Conservation (phyloP, 768 basidiomycete species). For the Leccinum longicurvipes region DNA sequence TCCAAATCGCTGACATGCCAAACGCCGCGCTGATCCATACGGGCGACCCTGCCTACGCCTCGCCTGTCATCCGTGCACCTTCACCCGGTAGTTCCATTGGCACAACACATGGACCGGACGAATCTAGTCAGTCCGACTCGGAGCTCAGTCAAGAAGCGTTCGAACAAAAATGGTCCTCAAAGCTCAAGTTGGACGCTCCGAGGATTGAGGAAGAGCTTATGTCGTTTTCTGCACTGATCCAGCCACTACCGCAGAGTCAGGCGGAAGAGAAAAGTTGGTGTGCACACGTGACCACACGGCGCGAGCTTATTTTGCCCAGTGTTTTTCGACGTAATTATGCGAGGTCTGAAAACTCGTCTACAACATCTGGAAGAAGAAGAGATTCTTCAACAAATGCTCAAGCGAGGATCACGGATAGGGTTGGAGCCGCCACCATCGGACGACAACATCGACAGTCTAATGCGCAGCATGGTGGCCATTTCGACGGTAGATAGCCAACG, state of each 20-base stretch:
- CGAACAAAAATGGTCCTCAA: slow-evolving; percentile 33
- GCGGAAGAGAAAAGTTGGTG: slow-evolving; percentile 41
- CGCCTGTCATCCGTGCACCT: slow-evolving; percentile 43
- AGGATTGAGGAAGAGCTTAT: slow-evolving; percentile 38
- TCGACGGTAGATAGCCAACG: slow-evolving; percentile 15
- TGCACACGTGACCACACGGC: not conserved
- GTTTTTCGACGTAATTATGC: slow-evolving; percentile 37
- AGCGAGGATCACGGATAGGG: slow-evolving; percentile 35
- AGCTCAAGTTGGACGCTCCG: slow-evolving; percentile 34
- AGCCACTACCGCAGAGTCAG: slow-evolving; percentile 28
- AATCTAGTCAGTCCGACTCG: slow-evolving; percentile 41
- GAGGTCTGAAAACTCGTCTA: slow-evolving; percentile 35
- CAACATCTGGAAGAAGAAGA: slow-evolving; percentile 44
- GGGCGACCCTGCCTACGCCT: slow-evolving; percentile 39
- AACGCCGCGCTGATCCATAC: slow-evolving; percentile 30
- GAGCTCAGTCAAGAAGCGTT: slow-evolving; percentile 38
- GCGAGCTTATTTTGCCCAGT: slow-evolving; percentile 23
- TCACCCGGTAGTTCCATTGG: slow-evolving; percentile 48
- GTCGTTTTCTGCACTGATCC: slow-evolving; percentile 32
- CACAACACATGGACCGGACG: slow-evolving; percentile 45
- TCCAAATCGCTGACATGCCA: slow-evolving; percentile 19
- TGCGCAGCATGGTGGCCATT: slow-evolving; percentile 39
- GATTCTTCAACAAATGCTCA: slow-evolving; percentile 37
- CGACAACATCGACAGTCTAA: slow-evolving; percentile 37
- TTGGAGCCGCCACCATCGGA: slow-evolving; percentile 36